These are phyloP conservation scores for Wickerhamiella parazyma DNA, from an alignment of 805 yeast species.

Conservation along the genomic window DNA sequence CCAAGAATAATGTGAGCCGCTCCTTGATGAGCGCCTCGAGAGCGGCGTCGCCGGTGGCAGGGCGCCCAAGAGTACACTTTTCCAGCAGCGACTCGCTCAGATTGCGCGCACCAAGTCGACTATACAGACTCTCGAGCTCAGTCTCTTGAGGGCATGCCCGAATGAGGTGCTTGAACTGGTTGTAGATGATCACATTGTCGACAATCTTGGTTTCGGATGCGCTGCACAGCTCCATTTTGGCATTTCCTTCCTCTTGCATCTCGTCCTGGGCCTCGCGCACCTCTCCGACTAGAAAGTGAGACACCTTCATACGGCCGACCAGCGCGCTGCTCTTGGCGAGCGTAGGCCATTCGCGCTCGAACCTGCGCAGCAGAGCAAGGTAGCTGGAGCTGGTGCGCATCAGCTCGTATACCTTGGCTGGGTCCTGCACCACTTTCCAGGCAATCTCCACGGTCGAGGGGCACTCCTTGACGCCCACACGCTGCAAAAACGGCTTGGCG, in stretches of 20 bases:
- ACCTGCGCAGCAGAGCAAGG: constrained; percentile 11
- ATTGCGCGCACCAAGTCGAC: constrained; percentile 22
- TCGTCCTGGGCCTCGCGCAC: constrained; percentile 6
- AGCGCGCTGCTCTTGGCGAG: constrained; percentile 12
- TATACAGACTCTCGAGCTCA: constrained; percentile 23
- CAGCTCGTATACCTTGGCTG: constrained; percentile 18
- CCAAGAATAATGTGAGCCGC: constrained; percentile 23
- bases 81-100: constrained; percentile 22
- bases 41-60: constrained; percentile 5
- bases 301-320: constrained; percentile 18
- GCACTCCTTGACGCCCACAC: constrained; percentile 24
- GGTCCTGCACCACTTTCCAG: constrained; percentile 17
- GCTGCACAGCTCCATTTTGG: constrained; percentile 17
- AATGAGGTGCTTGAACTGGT: constrained; percentile 24
- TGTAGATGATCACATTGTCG: constrained; percentile 27
- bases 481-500: constrained; percentile 23
- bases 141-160: constrained; percentile 26
- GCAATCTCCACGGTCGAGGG: constrained; percentile 26
- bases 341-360: constrained; percentile 12
- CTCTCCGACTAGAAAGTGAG: constrained; percentile 23
- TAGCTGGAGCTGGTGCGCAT: constrained; percentile 20
- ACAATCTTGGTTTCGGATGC: constrained; percentile 25
- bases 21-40: constrained; percentile 22
- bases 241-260: constrained; percentile 2
- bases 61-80: constrained; percentile 19